Evolutionary conservation across 2,329 filamentous ascomycete species (phyloP).

Genomic region (Colletotrichum karsti): DNA sequence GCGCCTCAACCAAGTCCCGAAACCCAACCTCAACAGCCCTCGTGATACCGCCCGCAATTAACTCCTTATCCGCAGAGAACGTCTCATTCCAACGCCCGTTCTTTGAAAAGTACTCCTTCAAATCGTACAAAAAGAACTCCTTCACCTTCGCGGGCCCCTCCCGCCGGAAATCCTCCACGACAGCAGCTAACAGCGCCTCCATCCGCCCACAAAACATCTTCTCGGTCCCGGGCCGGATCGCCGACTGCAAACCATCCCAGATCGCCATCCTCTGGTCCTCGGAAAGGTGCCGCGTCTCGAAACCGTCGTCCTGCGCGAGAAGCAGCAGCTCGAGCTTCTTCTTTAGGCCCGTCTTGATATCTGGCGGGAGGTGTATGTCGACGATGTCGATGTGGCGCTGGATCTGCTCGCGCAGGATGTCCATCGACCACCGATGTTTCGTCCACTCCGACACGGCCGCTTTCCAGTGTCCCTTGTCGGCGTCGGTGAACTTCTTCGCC

Average conservation of each 20-base stretch:
- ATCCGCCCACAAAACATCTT: conserved; percentile 32
- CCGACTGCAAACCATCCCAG: conserved; percentile 32
- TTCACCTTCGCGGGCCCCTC: conserved; percentile 30
- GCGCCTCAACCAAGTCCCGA: conserved; percentile 28
- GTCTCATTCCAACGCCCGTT: conserved; percentile 32
- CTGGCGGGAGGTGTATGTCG: conserved; percentile 31
- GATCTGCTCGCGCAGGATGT: conserved; percentile 34
- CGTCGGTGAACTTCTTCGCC: background rate
- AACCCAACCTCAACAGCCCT: conserved; percentile 34
- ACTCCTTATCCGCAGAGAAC: conserved; percentile 29
- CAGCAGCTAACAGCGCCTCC: conserved; percentile 21
- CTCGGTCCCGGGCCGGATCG: conserved; percentile 31
- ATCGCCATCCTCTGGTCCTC: conserved; percentile 28
- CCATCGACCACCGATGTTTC: conserved; percentile 29
- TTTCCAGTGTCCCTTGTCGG: conserved; percentile 23
- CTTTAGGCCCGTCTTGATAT: conserved; percentile 25
- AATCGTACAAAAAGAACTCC: conserved; percentile 20
- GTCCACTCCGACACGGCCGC: conserved; percentile 30
- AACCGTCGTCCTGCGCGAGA: conserved; percentile 24
- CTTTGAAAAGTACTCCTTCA: conserved; percentile 32
- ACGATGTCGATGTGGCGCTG: conserved; percentile 36
- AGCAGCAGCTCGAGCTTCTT: conserved; percentile 23
- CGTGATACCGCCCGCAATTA: conserved; percentile 32
- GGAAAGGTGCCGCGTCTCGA: conserved; percentile 29
- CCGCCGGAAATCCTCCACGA: conserved; percentile 30